Percentiles rank a stretch among this genome's conserved stretches.
phyloP scores from a whole-genome alignment of 768 basidiomycete genomes.

The Pleurotus sapidus region DNA sequence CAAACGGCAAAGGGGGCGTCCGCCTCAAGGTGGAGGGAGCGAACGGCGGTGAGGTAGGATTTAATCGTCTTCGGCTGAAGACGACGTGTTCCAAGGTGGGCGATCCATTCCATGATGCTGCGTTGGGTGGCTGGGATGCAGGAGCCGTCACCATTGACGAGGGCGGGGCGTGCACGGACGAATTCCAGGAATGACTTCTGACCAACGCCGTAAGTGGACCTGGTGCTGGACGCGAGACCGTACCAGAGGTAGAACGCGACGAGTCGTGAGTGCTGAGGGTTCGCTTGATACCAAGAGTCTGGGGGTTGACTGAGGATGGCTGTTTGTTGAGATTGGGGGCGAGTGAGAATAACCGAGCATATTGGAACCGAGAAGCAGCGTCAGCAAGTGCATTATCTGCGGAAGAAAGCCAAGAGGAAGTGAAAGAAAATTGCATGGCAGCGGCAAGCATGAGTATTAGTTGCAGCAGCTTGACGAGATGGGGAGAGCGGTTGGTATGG shows the following conservation, averaged over 20 bases:
- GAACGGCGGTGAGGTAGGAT: no score
- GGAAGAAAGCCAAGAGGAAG: slow-evolving; percentile 20
- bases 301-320: slow-evolving; percentile 16
- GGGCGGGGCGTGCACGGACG: slow-evolving; percentile 14
- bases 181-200: slow-evolving; percentile 26
- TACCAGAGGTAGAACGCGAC: slow-evolving; percentile 7
- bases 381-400: slow-evolving; percentile 20
- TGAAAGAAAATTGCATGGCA: slow-evolving; percentile 18
- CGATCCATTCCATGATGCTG: slow-evolving; percentile 14
- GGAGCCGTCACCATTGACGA: slow-evolving; percentile 8
- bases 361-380: slow-evolving; percentile 25
- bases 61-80: slow-evolving; percentile 12
- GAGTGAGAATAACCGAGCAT: slow-evolving; percentile 20
- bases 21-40: slow-evolving; percentile 25
- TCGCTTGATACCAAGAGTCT: slow-evolving; percentile 16
- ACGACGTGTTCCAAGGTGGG: slow-evolving; percentile 17
- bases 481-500: slow-evolving; percentile 12
- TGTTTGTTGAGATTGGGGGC: slow-evolving; percentile 16
- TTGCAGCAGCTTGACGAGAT: slow-evolving; percentile 12
- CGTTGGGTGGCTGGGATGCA: slow-evolving; percentile 13
- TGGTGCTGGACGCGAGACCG: slow-evolving; percentile 10
- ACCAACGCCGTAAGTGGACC: slow-evolving; percentile 4
- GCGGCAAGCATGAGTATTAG: slow-evolving; percentile 15
- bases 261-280: background rate
- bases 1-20: slow-evolving; percentile 14